phyloP scores from a whole-genome alignment of 169 alveolate species.

The Plasmodium sp. region DNA sequence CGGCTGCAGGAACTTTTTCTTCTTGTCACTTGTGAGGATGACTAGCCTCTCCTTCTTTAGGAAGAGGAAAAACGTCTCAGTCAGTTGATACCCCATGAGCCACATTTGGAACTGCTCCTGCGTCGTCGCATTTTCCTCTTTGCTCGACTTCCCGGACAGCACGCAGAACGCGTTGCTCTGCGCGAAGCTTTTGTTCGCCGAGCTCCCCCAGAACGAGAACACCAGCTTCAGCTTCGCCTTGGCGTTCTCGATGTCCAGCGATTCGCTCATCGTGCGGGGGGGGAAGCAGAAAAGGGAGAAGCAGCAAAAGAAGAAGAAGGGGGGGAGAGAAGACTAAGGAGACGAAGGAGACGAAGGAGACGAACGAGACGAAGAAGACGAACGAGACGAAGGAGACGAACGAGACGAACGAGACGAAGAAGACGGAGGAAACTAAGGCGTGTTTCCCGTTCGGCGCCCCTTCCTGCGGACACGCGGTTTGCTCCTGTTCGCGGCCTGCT shows the following conservation, averaged over 20 bases:
- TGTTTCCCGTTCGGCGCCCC: background rate
- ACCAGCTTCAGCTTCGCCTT: constrained; percentile 32
- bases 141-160: constrained; percentile 56
- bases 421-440: no score
- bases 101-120: constrained; percentile 84
- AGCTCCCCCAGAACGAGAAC: constrained; percentile 41
- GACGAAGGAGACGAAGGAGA: no score
- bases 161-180: constrained; percentile 31
- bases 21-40: constrained; percentile 90
- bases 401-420: no score
- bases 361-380: no score
- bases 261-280: background rate
- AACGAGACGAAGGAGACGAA: no score
- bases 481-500: no score
- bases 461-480: background rate
- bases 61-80: constrained; percentile 90
- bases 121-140: constrained; percentile 59
- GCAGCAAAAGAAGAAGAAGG: background rate
- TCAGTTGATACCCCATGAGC: constrained; percentile 92
- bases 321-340: no score
- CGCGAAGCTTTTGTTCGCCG: background rate
- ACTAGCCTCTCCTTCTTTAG: constrained; percentile 82
- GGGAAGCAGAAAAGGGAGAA: background rate
- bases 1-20: constrained; percentile 77
- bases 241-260: constrained; percentile 45